A percentile compares a stretch with the other conserved stretches of the same genome.
Conservation (phyloP, 2,329 filamentous ascomycete species). For the Fusarium armeniacum region DNA sequence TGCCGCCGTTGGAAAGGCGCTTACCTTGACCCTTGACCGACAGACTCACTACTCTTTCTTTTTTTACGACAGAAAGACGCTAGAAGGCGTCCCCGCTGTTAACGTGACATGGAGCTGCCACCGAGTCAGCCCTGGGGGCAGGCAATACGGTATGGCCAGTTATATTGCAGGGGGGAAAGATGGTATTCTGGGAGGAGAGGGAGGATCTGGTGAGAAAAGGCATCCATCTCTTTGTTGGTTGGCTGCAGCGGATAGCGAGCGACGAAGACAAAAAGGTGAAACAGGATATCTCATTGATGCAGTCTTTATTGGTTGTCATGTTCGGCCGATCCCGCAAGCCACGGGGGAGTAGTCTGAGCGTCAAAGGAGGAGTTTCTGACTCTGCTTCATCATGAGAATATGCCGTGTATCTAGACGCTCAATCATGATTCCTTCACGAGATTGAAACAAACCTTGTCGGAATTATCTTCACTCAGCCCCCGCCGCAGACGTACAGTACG, state of each 20-base stretch:
- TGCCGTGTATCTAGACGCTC: no score
- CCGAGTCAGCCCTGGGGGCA: conserved; percentile 26
- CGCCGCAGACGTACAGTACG: neutral
- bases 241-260: neutral
- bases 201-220: neutral
- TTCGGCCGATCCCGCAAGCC: conserved; percentile 15
- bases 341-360: neutral
- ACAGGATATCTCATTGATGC: conserved; percentile 1
- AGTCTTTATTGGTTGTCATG: neutral
- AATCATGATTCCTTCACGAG: conserved; percentile 15
- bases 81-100: conserved; percentile 27
- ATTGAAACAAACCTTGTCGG: neutral
- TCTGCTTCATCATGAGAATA: neutral
- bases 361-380: neutral
- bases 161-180: neutral
- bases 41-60: conserved; percentile 7
- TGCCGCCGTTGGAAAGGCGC: conserved; percentile 38
- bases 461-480: neutral
- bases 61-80: conserved; percentile 32
- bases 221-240: neutral
- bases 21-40: neutral
- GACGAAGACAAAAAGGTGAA: conserved; percentile 15
- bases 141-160: conserved; percentile 26
- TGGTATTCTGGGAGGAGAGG: neutral
- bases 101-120: neutral